Base-by-base conservation (phyloP, 2,329 filamentous ascomycete species). In the Ophiostoma piceae region DNA sequence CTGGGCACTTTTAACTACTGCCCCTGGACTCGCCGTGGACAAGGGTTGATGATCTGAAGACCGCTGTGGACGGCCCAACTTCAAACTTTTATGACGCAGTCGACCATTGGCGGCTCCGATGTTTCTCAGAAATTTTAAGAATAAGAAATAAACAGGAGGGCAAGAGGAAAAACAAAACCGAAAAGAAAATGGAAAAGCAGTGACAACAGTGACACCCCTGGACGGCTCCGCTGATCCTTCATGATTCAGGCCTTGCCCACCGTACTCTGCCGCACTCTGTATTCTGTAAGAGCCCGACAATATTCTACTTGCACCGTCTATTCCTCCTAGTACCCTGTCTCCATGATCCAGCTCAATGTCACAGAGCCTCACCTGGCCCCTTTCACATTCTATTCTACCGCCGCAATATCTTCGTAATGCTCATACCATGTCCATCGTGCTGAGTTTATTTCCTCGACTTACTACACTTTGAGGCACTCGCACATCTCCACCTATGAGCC, bases 301-400 rank as follows among this genome's bases (percentile, higher is more conserved):
- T 57, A 29, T 57, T 57, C 51, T 22, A 57, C 51, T 57, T 22
- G 3, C 22, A 57, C 57, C 26, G 26, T 62, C 12, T 16, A 26
- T 32, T 29, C 57, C 57, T 16, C 26, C 43, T 47, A 16, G 14
- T 8, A 12, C 57, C 26, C 26, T 62, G 57, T 62, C 57, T 62
- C 57, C 22, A 26, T n/a, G n/a, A 57, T 57, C 43, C 57, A 62
- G 57, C 57, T 62, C 22, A 62, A 62, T 19, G 57, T 35, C 57
- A 60, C 54, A 62, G 57, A 62, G 57, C 57, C 57, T 62, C 57
- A 32, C 57, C n/a, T 22, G 51, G n/a, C 51, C 57, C 54, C 26
- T 32, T 62, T 32, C 22, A 0, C 54, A 60, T 2, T 32, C 3
- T 19, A 14, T 29, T 57, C 51, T 8, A n/a, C 16, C 51, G 11